Evolutionary conservation across 306 rosid species (phyloP).

Genomic region (Cajanus cajan): DNA sequence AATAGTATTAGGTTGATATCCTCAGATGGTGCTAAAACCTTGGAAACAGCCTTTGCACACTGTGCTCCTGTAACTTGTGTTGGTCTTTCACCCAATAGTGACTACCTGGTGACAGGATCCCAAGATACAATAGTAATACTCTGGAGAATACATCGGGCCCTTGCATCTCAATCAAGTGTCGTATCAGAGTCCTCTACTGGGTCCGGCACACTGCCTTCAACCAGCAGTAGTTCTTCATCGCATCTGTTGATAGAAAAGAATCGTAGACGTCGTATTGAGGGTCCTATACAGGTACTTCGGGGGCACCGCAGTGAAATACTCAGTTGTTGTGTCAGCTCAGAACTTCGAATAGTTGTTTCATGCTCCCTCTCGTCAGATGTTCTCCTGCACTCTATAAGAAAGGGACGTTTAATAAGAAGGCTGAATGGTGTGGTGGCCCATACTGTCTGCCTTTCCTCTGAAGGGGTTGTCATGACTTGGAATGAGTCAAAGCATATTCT

Average conservation of each 20-base stretch:
- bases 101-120: slow-evolving; percentile 88
- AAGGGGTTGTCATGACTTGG: slow-evolving; percentile 88
- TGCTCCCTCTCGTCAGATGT: slow-evolving; percentile 79
- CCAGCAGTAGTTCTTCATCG: slow-evolving; percentile 53
- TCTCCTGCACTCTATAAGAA: slow-evolving; percentile 78
- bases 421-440: slow-evolving; percentile 80
- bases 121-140: slow-evolving; percentile 77
- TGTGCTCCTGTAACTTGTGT: slow-evolving; percentile 94
- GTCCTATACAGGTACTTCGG: slow-evolving; percentile 83
- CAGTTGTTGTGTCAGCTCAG: slow-evolving; percentile 88
- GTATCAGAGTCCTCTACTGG: slow-evolving; percentile 54
- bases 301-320: slow-evolving; percentile 85
- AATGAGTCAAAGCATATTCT: slow-evolving; percentile 63
- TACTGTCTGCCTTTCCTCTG: slow-evolving; percentile 76
- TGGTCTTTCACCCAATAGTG: slow-evolving; percentile 80
- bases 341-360: slow-evolving; percentile 87
- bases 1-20: slow-evolving; percentile 83
- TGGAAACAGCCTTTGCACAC: slow-evolving; percentile 89
- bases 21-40: slow-evolving; percentile 86
- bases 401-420: slow-evolving; percentile 79
- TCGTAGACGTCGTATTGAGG: slow-evolving; percentile 70
- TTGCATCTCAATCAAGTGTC: slow-evolving; percentile 53
- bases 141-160: slow-evolving; percentile 82
- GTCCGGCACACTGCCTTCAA: slow-evolving; percentile 41
- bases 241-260: slow-evolving; percentile 58